Conservation (phyloP, 495 filamentous ascomycete genomes). For the Parachaetomium inaequale region DNA sequence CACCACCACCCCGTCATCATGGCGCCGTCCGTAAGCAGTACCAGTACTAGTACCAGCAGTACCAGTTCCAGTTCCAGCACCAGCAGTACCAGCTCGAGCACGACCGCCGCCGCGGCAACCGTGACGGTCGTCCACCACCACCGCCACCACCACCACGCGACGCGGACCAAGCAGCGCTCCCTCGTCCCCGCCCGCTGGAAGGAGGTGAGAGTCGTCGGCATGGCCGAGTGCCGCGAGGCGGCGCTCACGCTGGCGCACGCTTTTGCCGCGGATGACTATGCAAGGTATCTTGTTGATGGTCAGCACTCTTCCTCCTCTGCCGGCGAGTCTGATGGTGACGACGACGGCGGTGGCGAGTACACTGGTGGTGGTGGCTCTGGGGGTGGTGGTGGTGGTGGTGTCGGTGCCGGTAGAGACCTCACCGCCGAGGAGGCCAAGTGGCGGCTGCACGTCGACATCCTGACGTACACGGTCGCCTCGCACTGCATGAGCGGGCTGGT, state of each 20-base stretch:
- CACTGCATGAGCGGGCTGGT: slow-evolving; percentile 68
- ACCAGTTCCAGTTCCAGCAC: slow-evolving; percentile 27
- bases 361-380: slow-evolving; percentile 37
- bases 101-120: too few species aligned
- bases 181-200: slow-evolving; percentile 47
- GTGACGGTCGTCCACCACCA: slow-evolving; percentile 1
- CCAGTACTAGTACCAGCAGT: slow-evolving; percentile 30
- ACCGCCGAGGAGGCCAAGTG: slow-evolving; percentile 56
- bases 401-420: not conserved
- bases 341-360: not conserved
- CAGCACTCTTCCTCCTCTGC: too few species aligned
- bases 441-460: slow-evolving; percentile 67
- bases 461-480: slow-evolving; percentile 68
- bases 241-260: slow-evolving; percentile 67
- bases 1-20: slow-evolving; percentile 30
- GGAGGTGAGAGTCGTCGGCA: slow-evolving; percentile 56
- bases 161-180: slow-evolving; percentile 44
- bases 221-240: slow-evolving; percentile 62
- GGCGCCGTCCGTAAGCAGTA: slow-evolving; percentile 21
- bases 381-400: not conserved
- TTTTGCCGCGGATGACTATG: slow-evolving; percentile 69
- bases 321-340: too few species aligned
- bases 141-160: slow-evolving; percentile 14
- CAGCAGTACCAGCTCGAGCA: slow-evolving; percentile 30
- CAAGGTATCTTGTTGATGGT: slow-evolving; percentile 63